Conservation (phyloP, 768 basidiomycete species). For the Rhizopogon sp. region DNA sequence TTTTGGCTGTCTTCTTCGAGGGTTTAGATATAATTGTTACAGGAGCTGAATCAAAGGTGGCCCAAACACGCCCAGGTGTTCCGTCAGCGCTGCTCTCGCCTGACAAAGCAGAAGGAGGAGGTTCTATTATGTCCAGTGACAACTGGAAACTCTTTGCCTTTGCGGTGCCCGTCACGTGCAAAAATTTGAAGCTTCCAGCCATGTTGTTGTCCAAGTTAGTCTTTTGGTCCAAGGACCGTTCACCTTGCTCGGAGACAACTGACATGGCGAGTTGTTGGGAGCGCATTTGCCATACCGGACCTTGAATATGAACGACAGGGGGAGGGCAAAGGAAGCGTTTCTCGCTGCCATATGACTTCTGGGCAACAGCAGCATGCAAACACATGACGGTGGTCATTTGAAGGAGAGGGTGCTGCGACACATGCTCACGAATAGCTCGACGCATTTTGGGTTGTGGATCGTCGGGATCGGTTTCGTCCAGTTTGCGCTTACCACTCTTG, state of each 20-base stretch:
- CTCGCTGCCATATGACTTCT: slow-evolving; percentile 95
- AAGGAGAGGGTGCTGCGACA: slow-evolving; percentile 73
- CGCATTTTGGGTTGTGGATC: slow-evolving; percentile 76
- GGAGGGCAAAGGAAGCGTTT: slow-evolving; percentile 93
- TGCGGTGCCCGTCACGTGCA: slow-evolving; percentile 84
- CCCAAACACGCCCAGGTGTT: slow-evolving; percentile 71
- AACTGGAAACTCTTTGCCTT: slow-evolving; percentile 89
- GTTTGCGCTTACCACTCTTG: slow-evolving; percentile 67
- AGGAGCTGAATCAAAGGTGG: slow-evolving; percentile 86
- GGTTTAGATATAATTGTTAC: slow-evolving; percentile 96
- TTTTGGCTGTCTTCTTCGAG: slow-evolving; percentile 95
- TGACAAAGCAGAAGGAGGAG: slow-evolving; percentile 46
- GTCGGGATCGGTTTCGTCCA: slow-evolving; percentile 55
- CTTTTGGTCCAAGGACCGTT: slow-evolving; percentile 81
- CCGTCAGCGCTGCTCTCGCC: slow-evolving; percentile 30
- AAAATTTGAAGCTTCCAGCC: slow-evolving; percentile 86
- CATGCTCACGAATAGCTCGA: slow-evolving; percentile 79
- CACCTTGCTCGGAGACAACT: slow-evolving; percentile 78
- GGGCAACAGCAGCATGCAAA: slow-evolving; percentile 88
- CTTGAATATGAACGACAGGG: slow-evolving; percentile 88
- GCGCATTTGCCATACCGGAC: slow-evolving; percentile 81
- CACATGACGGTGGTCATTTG: slow-evolving; percentile 91
- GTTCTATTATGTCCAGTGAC: slow-evolving; percentile 80
- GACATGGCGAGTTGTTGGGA: slow-evolving; percentile 81
- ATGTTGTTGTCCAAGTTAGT: slow-evolving; percentile 79